phyloP scores from a whole-genome alignment of 2,329 filamentous ascomycete genomes.

The Septoria petroselini region DNA sequence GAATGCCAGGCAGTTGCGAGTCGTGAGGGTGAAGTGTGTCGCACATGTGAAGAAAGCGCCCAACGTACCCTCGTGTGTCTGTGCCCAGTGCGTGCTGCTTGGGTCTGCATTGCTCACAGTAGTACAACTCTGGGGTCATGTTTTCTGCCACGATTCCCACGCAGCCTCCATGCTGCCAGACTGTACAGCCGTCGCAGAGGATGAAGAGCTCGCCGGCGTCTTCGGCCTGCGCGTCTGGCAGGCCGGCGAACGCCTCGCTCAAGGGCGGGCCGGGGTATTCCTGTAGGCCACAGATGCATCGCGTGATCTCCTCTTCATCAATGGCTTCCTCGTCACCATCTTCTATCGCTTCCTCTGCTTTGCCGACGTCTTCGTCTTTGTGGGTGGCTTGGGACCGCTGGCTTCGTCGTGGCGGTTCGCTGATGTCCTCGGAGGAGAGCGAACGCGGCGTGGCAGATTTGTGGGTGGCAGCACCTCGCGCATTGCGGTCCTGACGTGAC shows the following conservation, averaged over 20 bases:
- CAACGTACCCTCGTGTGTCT: slow-evolving; percentile 78
- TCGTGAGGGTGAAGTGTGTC: slow-evolving; percentile 7
- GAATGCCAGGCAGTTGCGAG: not conserved
- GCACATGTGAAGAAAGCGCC: slow-evolving; percentile 22
- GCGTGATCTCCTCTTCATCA: slow-evolving; percentile 86
- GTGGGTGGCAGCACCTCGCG: slow-evolving; percentile 68
- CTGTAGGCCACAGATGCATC: slow-evolving; percentile 90
- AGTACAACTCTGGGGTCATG: slow-evolving; percentile 93
- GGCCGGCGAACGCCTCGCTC: slow-evolving; percentile 49
- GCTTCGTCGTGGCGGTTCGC: slow-evolving; percentile 71
- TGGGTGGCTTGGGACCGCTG: slow-evolving; percentile 71
- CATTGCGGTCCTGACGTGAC: slow-evolving; percentile 67
- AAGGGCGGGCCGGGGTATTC: slow-evolving; percentile 83
- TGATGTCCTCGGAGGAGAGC: slow-evolving; percentile 64
- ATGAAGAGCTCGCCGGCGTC: slow-evolving; percentile 94
- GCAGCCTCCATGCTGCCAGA: slow-evolving; percentile 98
- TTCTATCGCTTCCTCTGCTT: slow-evolving; percentile 40
- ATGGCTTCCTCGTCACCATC: slow-evolving; percentile 59
- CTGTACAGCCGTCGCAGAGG: slow-evolving; percentile 95
- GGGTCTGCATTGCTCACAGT: slow-evolving; percentile 90
- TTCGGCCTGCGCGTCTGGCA: slow-evolving; percentile 62
- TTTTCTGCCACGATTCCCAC: slow-evolving; percentile 95
- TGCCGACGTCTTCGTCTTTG: slow-evolving; percentile 49
- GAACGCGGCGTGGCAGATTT: slow-evolving; percentile 74
- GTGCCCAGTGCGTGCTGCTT: slow-evolving; percentile 82